phyloP scores from a whole-genome alignment of 495 filamentous ascomycete genomes.

The Astrothelium subdiscretum region DNA sequence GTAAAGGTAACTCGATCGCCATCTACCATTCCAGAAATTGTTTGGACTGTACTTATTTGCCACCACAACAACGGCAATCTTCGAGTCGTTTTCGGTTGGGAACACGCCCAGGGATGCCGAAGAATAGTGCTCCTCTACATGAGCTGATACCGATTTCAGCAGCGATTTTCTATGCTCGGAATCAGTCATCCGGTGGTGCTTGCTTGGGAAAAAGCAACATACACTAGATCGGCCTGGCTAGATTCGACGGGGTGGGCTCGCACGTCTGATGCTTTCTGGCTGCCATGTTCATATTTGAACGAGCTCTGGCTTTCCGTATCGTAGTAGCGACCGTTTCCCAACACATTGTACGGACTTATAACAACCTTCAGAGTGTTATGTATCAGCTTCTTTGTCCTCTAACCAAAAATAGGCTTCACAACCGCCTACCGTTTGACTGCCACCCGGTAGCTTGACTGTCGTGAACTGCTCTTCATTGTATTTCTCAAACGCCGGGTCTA shows the following conservation, averaged over 20 bases:
- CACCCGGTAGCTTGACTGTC: conserved; percentile 77
- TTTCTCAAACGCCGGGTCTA: conserved; percentile 74
- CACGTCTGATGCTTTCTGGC: conserved; percentile 71
- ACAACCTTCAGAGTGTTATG: conserved; percentile 49
- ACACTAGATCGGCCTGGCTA: conserved; percentile 69
- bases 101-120: conserved; percentile 69
- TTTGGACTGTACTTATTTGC: conserved; percentile 94
- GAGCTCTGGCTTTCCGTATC: conserved; percentile 77
- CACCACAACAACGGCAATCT: conserved; percentile 70
- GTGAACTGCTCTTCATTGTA: conserved; percentile 94
- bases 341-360: conserved; percentile 70
- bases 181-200: too few species aligned
- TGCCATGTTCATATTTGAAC: conserved; percentile 75
- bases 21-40: conserved; percentile 98
- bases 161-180: conserved; percentile 62
- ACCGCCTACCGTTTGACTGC: conserved; percentile 54
- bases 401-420: background rate
- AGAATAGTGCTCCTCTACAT: conserved; percentile 83
- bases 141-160: conserved; percentile 60
- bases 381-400: background rate
- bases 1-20: conserved; percentile 80
- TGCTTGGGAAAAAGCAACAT: conserved; percentile 19
- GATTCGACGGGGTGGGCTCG: conserved; percentile 78
- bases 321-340: conserved; percentile 73
- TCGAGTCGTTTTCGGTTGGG: conserved; percentile 61